Evolutionary conservation across 2,329 filamentous ascomycete species (phyloP).

Genomic region (Tothia fuscella): DNA sequence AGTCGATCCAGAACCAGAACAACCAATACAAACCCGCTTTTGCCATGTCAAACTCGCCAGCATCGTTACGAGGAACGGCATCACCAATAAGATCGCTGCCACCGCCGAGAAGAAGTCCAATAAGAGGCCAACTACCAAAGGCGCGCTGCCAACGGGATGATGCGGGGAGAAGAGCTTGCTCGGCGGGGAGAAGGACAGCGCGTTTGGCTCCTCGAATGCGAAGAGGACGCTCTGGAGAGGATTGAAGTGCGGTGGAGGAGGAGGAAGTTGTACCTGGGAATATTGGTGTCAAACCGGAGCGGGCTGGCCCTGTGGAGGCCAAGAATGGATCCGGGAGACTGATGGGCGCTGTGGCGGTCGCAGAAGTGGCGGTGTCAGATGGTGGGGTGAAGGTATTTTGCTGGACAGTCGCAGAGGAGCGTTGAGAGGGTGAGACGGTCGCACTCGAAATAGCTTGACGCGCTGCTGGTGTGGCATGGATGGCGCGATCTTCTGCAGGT

Average conservation of each 20-base stretch:
- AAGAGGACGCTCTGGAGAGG: constrained; percentile 10
- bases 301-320: constrained; percentile 21
- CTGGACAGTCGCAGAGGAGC: constrained; percentile 18
- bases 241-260: constrained; percentile 17
- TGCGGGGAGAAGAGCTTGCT: constrained; percentile 35
- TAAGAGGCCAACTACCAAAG: constrained; percentile 39
- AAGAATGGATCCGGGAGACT: constrained; percentile 6
- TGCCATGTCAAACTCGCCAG: constrained; percentile 67
- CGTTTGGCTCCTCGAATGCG: constrained; percentile 27
- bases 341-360: constrained; percentile 21
- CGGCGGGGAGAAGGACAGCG: constrained; percentile 30
- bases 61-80: constrained; percentile 59
- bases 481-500: constrained; percentile 30
- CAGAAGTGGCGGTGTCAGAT: constrained; percentile 28
- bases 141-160: constrained; percentile 29
- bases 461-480: constrained; percentile 25
- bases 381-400: constrained; percentile 16
- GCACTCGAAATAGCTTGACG: constrained; percentile 19
- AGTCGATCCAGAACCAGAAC: constrained; percentile 46
- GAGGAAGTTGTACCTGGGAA: constrained; percentile 17
- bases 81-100: constrained; percentile 56
- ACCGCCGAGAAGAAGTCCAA: constrained; percentile 30
- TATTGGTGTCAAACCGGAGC: neutral
- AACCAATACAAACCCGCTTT: constrained; percentile 49
- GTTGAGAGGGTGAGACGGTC: constrained; percentile 19